Evolutionary conservation across 179 eudicot species (phyloP).

Genomic region (Beta corolliflora): DNA sequence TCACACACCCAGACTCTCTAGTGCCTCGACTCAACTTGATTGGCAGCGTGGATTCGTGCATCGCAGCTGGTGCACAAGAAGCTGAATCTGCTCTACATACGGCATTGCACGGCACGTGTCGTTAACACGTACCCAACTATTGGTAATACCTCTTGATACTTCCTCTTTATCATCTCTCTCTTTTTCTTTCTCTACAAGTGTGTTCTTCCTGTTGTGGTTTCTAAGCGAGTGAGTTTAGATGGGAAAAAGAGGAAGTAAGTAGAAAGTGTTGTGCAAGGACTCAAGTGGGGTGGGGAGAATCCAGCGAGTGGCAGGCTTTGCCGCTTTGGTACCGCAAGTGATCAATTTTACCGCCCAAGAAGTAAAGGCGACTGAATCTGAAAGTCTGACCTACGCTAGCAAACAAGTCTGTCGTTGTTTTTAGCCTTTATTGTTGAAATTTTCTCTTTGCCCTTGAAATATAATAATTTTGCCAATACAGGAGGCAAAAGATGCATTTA

Average conservation of each 20-base stretch:
- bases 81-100: constrained; percentile 16
- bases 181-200: not conserved
- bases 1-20: constrained; percentile 68
- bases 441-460: too few relatives aligned
- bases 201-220: not conserved
- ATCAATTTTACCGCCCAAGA: too few relatives aligned
- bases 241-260: not conserved
- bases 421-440: too few relatives aligned
- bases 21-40: constrained; percentile 44
- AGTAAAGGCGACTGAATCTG: too few relatives aligned
- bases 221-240: constrained; percentile 4
- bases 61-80: constrained; percentile 19
- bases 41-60: constrained; percentile 27
- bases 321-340: too few relatives aligned
- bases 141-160: constrained; percentile 14
- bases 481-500: too few relatives aligned
- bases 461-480: too few relatives aligned
- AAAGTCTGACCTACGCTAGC: too few relatives aligned
- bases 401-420: too few relatives aligned
- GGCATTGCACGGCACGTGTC: constrained; percentile 18
- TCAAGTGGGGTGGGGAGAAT: constrained; percentile 17
- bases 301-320: constrained; percentile 1
- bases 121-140: constrained; percentile 18
- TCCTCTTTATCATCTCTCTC: constrained; percentile 14
- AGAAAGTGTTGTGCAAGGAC: not conserved